phyloP scores from a whole-genome alignment of 805 yeast species.

The Candida saitoana region DNA sequence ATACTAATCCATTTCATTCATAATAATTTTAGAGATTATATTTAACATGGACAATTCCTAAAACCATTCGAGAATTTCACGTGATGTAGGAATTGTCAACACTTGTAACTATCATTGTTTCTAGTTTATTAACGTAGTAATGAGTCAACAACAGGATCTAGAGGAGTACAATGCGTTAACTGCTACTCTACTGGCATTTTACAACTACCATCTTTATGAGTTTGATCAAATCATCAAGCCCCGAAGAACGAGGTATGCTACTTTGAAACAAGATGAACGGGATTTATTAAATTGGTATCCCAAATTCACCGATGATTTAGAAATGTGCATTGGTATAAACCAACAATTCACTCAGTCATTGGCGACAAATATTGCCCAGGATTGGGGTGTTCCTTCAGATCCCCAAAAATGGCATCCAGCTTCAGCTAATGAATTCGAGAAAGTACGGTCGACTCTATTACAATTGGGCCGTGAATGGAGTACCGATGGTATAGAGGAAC shows the following conservation, averaged over 20 bases:
- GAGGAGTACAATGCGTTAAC: slow-evolving; percentile 38
- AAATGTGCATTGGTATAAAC: slow-evolving; percentile 43
- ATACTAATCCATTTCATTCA: too few relatives aligned
- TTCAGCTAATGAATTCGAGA: slow-evolving; percentile 45
- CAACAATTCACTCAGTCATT: slow-evolving; percentile 39
- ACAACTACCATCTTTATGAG: slow-evolving; percentile 30
- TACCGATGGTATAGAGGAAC: slow-evolving; percentile 45
- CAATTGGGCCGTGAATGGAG: slow-evolving; percentile 66
- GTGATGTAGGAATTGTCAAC: slow-evolving; percentile 1
- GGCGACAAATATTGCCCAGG: slow-evolving; percentile 39
- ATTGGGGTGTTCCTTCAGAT: slow-evolving; percentile 46
- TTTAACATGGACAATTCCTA: too few relatives aligned
- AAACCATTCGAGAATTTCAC: neutral
- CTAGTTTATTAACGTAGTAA: neutral
- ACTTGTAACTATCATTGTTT: slow-evolving; percentile 1
- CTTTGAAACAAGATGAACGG: slow-evolving; percentile 39
- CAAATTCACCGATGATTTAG: slow-evolving; percentile 35
- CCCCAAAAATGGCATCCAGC: slow-evolving; percentile 43
- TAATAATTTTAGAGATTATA: too few relatives aligned
- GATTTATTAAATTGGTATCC: slow-evolving; percentile 49
- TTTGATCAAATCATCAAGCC: slow-evolving; percentile 31
- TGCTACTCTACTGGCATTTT: slow-evolving; percentile 32
- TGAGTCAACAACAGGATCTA: slow-evolving; percentile 12
- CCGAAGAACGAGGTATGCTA: slow-evolving; percentile 19
- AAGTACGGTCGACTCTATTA: slow-evolving; percentile 52